A percentile compares a stretch with the other conserved stretches of the same genome.
phyloP scores from a whole-genome alignment of 2,329 filamentous ascomycete genomes.

The Exserohilum turcica region DNA sequence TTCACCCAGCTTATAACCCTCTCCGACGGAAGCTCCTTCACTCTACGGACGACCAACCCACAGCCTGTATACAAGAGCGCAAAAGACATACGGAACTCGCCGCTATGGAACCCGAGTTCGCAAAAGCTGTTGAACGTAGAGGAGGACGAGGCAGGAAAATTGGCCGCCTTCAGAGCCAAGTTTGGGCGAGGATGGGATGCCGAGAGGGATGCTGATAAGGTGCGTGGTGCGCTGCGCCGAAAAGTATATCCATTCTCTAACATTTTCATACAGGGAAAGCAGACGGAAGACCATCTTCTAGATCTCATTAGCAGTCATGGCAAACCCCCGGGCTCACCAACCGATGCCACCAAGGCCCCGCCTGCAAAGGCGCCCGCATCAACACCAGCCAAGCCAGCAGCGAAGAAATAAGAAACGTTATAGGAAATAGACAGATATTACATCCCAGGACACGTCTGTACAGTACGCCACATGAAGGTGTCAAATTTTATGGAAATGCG shows the following conservation, averaged over 20 bases:
- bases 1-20: conserved; percentile 97
- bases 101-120: conserved; percentile 87
- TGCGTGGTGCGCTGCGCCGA: neutral
- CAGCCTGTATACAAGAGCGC: conserved; percentile 63
- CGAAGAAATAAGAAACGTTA: conserved; percentile 11
- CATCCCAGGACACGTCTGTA: neutral
- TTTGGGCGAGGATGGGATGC: conserved; percentile 86
- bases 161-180: conserved; percentile 81
- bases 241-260: conserved; percentile 5
- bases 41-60: conserved; percentile 77
- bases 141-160: conserved; percentile 88
- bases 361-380: conserved; percentile 18
- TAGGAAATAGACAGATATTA: neutral
- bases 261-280: conserved; percentile 16
- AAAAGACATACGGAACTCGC: conserved; percentile 88
- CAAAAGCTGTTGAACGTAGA: conserved; percentile 85
- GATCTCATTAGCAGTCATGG: conserved; percentile 42
- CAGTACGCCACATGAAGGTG: conserved; percentile 2
- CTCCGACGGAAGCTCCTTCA: conserved; percentile 85
- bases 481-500: neutral
- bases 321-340: conserved; percentile 16
- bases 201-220: conserved; percentile 12
- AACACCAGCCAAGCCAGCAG: conserved; percentile 12
- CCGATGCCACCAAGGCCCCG: conserved; percentile 21
- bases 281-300: conserved; percentile 33